Base-by-base conservation (phyloP, 305 asterid species). In the Fraxinus paxiana region DNA sequence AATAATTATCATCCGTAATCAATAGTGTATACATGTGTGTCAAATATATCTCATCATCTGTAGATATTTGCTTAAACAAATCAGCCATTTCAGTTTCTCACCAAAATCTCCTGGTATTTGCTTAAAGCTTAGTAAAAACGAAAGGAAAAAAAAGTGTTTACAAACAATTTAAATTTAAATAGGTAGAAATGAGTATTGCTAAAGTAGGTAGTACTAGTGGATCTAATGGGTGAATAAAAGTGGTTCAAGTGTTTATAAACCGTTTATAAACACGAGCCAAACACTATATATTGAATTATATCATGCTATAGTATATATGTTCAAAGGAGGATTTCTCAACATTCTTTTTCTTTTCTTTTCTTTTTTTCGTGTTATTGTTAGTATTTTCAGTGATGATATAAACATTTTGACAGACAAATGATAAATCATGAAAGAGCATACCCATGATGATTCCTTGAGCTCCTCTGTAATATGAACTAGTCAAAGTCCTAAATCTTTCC, bases 381-480 rank as follows among this genome's bases (percentile, higher is more conserved):
- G 69, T 20, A 20, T 22, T 10, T 61, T 61, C 2, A 22, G 33
- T 22, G 33, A 61, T 4, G 18, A 28, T 10, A 67, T 1, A 1
- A 28, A 67, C 15, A 26, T 67, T 24, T 28, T 17, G 78, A 75
- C 56, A 75, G 35, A 10, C 22, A 13, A 43, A 54, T 26, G 26
- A 28, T 12, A 77, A 77, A 17, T 51, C 33, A 24, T 46, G 30
- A 67, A 48, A 67, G 73, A 28, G 72, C 89, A 81, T 88, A 90
- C 92, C 94, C 94, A 90, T 90, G 79, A 90, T 89, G 72, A 90
- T 71, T 87, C 92, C 92, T 86, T 90, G 94, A 83, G 94, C 94
- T 82, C 94, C 94, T 82, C 94, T 84, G 85, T 90, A 90, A 75
- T 90, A 90, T 5, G 94, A 90, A 81, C 94, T 89, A 75, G 92